Percentiles rank a stretch among this genome's conserved stretches.
phyloP scores from a whole-genome alignment of 1,139 yeast genomes.

The Debaryomyces psychrophilus region DNA sequence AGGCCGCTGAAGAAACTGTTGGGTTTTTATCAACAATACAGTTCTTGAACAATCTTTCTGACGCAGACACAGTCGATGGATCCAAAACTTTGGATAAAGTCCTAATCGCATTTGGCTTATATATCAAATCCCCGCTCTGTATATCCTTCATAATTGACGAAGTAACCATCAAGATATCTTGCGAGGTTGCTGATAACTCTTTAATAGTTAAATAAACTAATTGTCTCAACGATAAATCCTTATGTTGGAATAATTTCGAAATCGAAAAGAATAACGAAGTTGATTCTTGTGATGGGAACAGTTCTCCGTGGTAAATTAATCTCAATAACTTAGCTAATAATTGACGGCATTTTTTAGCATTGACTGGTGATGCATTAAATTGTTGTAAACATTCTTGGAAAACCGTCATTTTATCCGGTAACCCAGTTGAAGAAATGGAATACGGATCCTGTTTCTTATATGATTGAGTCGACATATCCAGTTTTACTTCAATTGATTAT shows the following conservation, averaged over 20 bases:
- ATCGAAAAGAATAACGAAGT: constrained; percentile 92
- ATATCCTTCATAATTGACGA: constrained; percentile 98
- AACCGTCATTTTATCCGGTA: constrained; percentile 95
- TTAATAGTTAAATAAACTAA: constrained; percentile 92
- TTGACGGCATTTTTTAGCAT: constrained; percentile 82
- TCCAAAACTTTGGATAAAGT: constrained; percentile 89
- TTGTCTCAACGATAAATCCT: constrained; percentile 88
- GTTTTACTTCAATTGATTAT: constrained; percentile 6
- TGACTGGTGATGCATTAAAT: constrained; percentile 90
- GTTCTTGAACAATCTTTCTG: constrained; percentile 90
- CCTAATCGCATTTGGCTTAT: constrained; percentile 93
- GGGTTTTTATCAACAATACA: constrained; percentile 93
- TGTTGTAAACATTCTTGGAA: constrained; percentile 94
- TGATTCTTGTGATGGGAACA: constrained; percentile 82
- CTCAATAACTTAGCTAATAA: constrained; percentile 74
- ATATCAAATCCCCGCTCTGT: constrained; percentile 82
- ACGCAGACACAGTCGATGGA: constrained; percentile 88
- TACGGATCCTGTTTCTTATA: constrained; percentile 83
- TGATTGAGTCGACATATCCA: constrained; percentile 70
- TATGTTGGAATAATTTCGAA: constrained; percentile 92
- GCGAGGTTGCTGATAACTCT: constrained; percentile 81
- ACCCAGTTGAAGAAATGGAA: constrained; percentile 49
- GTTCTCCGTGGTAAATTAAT: constrained; percentile 79
- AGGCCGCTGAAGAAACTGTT: constrained; percentile 86
- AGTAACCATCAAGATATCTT: constrained; percentile 95